Conservation (phyloP, 192 early-diverging fungal genomes). For the Entomortierella chlamydospora region DNA sequence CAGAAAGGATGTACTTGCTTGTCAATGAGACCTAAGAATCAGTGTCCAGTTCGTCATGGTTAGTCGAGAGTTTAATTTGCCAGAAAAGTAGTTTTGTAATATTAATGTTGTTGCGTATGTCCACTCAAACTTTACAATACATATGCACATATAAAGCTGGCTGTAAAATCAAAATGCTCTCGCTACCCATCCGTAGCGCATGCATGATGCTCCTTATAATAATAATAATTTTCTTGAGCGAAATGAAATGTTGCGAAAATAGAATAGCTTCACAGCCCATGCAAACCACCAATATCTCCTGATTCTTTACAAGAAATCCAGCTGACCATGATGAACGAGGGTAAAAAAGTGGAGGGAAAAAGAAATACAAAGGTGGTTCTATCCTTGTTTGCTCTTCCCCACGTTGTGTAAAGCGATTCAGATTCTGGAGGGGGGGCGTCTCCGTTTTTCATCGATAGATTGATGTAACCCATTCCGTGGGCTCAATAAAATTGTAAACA, state of each 20-base stretch:
- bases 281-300: conserved; percentile 3
- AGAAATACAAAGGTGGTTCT: background rate
- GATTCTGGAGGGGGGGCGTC: no score
- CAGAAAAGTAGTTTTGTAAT: background rate
- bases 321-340: background rate
- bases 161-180: conserved; percentile 1
- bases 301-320: background rate
- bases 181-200: conserved; percentile 1
- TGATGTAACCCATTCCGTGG: background rate
- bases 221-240: conserved; percentile 2
- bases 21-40: conserved; percentile 82
- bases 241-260: conserved; percentile 35
- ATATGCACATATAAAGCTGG: background rate
- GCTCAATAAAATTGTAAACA: conserved; percentile 1
- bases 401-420: no score
- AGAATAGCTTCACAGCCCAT: conserved; percentile 13
- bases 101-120: background rate
- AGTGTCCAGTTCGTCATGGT: background rate
- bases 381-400: background rate
- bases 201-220: conserved; percentile 5
- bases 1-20: conserved; percentile 96
- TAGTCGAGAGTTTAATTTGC: background rate
- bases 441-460: no score
- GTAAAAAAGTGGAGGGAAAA: background rate
- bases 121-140: no score